These are phyloP conservation scores for Fusarium palustre DNA, from an alignment of 2,329 filamentous ascomycete genomes.

Conservation along the genomic window DNA sequence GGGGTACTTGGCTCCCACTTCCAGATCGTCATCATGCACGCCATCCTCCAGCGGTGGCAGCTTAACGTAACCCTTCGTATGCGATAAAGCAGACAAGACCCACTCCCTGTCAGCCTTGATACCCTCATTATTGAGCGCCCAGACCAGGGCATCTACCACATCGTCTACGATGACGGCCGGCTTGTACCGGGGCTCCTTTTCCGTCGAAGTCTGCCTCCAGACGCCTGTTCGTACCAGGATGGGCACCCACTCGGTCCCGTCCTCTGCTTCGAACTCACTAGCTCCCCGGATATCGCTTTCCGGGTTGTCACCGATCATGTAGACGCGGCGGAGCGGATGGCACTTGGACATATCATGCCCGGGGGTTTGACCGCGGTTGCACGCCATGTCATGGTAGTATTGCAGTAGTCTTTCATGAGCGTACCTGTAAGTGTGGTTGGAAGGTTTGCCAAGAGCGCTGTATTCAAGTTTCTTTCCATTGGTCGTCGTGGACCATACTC, in stretches of 20 bases:
- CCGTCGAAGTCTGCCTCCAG: conserved; percentile 61
- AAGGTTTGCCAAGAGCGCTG: conserved; percentile 86
- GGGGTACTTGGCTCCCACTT: conserved; percentile 30
- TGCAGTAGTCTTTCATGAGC: conserved; percentile 78
- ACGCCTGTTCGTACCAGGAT: conserved; percentile 86
- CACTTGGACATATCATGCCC: conserved; percentile 38
- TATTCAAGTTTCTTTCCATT: conserved; percentile 70
- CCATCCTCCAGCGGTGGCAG: conserved; percentile 37
- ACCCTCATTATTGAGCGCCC: conserved; percentile 73
- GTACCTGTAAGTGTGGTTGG: conserved; percentile 80
- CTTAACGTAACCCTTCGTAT: conserved; percentile 47
- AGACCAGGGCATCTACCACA: conserved; percentile 81
- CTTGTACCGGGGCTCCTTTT: conserved; percentile 65
- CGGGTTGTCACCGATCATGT: conserved; percentile 94
- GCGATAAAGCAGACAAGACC: conserved; percentile 47
- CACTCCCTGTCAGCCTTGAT: conserved; percentile 52
- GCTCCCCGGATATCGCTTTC: conserved; percentile 92
- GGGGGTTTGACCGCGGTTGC: conserved; percentile 25
- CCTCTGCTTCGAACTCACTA: conserved; percentile 76
- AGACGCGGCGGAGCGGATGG: conserved; percentile 77
- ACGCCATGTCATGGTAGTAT: conserved; percentile 48
- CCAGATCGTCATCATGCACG: background rate
- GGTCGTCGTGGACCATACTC: conserved; percentile 81
- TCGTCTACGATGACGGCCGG: conserved; percentile 77
- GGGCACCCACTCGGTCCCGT: conserved; percentile 80